These are phyloP conservation scores for Fusarium sp. DNA, from an alignment of 2,329 filamentous ascomycete genomes.

Conservation along the genomic window DNA sequence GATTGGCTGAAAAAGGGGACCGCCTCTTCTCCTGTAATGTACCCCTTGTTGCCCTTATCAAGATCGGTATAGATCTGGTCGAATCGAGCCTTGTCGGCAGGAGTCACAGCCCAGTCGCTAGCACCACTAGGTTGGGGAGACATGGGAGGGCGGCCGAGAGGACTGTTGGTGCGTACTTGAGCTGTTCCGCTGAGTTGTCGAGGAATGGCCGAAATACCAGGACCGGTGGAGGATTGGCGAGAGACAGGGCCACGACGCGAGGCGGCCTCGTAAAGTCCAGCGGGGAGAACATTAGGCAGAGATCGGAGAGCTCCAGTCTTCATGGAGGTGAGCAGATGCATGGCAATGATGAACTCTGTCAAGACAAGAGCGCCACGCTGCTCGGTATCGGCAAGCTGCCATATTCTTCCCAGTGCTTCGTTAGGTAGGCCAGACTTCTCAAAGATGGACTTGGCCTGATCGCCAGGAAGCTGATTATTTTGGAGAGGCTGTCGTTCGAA, in stretches of 20 bases:
- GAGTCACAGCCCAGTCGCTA: slow-evolving; percentile 84
- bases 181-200: slow-evolving; percentile 84
- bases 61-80: slow-evolving; percentile 88
- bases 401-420: slow-evolving; percentile 93
- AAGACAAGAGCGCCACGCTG: slow-evolving; percentile 88
- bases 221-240: slow-evolving; percentile 66
- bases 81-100: slow-evolving; percentile 88
- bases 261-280: slow-evolving; percentile 91
- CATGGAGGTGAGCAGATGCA: slow-evolving; percentile 95
- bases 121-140: slow-evolving; percentile 59
- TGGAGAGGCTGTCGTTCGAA: slow-evolving; percentile 91
- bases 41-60: slow-evolving; percentile 84
- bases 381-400: slow-evolving; percentile 94
- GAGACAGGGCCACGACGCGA: slow-evolving; percentile 71
- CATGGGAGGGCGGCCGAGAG: slow-evolving; percentile 67
- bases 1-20: slow-evolving; percentile 96
- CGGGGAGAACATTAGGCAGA: slow-evolving; percentile 84
- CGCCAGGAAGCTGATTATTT: slow-evolving; percentile 79
- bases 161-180: slow-evolving; percentile 74
- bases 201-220: slow-evolving; percentile 77
- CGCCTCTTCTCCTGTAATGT: slow-evolving; percentile 93
- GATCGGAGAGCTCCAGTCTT: slow-evolving; percentile 86
- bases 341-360: slow-evolving; percentile 97
- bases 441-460: slow-evolving; percentile 93
- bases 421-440: slow-evolving; percentile 93